Evolutionary conservation across 305 asterid species (phyloP), one percentile per base, ranked within the genome.

Genomic region (Fraxinus ornus): DNA sequence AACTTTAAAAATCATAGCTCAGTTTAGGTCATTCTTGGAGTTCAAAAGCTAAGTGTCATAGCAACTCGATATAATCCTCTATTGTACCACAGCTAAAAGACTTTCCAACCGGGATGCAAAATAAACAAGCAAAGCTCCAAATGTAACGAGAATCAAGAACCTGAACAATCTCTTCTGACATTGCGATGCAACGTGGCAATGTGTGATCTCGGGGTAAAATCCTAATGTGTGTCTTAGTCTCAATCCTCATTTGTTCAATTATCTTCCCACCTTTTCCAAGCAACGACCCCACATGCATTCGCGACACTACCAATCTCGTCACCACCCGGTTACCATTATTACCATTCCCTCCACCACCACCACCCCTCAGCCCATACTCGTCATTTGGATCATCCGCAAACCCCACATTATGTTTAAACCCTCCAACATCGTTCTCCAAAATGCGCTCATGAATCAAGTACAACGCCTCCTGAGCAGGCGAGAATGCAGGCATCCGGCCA

Each of bases 151-250:
- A 84, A 47, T 76, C 49, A 12, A 82, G 78, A 89, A 96, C 99
- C 98, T 96, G 99, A 91, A 96, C 99, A 89, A 96, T 94, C 92
- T 94, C 99, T 90, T 95, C 99, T 0, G 97, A 88, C 95, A 93
- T 92, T 0, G 93, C 86, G 81, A 95, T 91, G 83, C 99, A 94
- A 5, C 97, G 95, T 3, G 99, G 99, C 85, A 95, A 88, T 17
- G 89, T 94, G 78, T 94, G 91, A 83, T 94, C 98, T 83, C 98
- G 91, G 1, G 98, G 99, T 86, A 95, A 88, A 88, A 94, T 85
- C 90, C 98, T 93, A 82, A 94, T 93, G 86, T 94, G 98, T 1
- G 97, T 95, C 89, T 93, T 94, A 60, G 99, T 95, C 85, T 94
- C 97, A 52, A 86, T 90, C 90, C 97, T 92, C 98, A 95, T 95